Base-by-base conservation (phyloP, 108 stramenopile species). In the Aureococcus anophagefferens region DNA sequence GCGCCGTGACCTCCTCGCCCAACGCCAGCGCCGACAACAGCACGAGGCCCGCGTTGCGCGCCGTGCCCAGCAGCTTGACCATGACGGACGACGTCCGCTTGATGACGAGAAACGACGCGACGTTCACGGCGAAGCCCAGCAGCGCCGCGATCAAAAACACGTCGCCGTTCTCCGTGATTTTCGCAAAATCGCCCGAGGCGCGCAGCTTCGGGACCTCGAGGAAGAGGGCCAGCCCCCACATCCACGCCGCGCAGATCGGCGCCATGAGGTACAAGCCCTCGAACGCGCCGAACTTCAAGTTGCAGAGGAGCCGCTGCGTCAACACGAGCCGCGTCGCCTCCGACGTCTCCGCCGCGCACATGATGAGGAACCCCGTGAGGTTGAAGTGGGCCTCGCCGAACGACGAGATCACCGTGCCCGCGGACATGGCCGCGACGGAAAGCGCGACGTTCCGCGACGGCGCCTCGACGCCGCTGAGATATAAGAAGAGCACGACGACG, bases 251-350 rank as follows among this genome's bases (percentile, higher is more conserved):
- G 21, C 63, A 65, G 21, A 62, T 73, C 13, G 77, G 77, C 0
- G 77, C 63, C 33, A 78, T 34, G 34, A 70, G 64, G 37, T 74
- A 78, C 28, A 74, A 72, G 33, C 77, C 72, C 33, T 78, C 77
- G 28, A 72, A 30, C 13, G 68, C 44, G 40, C 73, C 73, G 46
- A 78, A 78, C 34, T 74, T 78, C 25, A 73, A 46, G 14, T 78
- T 63, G 29, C 69, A 68, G 5, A 78, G 33, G 31, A 68, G 30
- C 7, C 30, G 74, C 35, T 78, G 77, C 1, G 77, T 78, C 30
- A 78, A 30, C 3, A 78, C 73, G 7, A 78, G 46, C 25, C 77
- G 67, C 25, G 74, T 63, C 13, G 66, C 77, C 45, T 78, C 77
- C 14, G 64, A 30, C 11, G 67, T 44, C 31, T 73, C 72, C 29